These are phyloP conservation scores for Leccinum longicurvipes DNA, from an alignment of 768 basidiomycete species.

Conservation along the genomic window DNA sequence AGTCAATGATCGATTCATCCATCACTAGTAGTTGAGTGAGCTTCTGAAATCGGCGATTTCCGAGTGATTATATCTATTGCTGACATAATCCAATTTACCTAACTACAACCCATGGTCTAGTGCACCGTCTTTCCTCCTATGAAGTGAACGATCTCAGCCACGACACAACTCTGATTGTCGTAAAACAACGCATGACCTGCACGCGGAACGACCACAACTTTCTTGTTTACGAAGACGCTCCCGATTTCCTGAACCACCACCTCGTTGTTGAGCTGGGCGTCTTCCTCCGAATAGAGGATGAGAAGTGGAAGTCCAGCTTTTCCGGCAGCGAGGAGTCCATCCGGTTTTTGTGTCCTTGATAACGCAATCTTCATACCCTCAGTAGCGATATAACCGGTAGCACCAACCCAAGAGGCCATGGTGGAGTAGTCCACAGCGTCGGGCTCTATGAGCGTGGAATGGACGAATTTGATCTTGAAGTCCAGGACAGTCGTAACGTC, in stretches of 20 bases:
- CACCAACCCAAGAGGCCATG: slow-evolving; percentile 4
- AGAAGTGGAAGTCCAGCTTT: neutral
- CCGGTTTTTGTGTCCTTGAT: neutral
- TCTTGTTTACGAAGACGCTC: neutral
- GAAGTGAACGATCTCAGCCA: slow-evolving; percentile 3
- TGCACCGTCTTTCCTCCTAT: neutral
- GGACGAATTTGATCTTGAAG: slow-evolving; percentile 3
- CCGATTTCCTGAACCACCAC: neutral
- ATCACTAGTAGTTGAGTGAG: no score
- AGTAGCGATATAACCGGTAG: neutral
- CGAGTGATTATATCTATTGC: neutral
- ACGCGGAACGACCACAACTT: neutral
- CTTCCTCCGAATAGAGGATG: neutral
- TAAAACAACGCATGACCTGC: slow-evolving; percentile 2
- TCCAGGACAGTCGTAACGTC: neutral
- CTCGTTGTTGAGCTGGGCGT: slow-evolving; percentile 2
- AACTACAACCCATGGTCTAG: neutral
- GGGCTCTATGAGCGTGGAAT: slow-evolving; percentile 2
- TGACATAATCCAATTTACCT: neutral
- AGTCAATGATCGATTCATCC: no score
- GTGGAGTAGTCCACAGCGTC: slow-evolving; percentile 5
- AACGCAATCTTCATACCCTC: neutral
- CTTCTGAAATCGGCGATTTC: neutral
- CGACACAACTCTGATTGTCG: neutral
- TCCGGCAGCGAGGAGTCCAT: slow-evolving; percentile 1